A percentile compares a stretch with the other conserved stretches of the same genome.
Evolutionary conservation across 768 basidiomycete species (phyloP).

Genomic region (Lyophyllum shimeji): DNA sequence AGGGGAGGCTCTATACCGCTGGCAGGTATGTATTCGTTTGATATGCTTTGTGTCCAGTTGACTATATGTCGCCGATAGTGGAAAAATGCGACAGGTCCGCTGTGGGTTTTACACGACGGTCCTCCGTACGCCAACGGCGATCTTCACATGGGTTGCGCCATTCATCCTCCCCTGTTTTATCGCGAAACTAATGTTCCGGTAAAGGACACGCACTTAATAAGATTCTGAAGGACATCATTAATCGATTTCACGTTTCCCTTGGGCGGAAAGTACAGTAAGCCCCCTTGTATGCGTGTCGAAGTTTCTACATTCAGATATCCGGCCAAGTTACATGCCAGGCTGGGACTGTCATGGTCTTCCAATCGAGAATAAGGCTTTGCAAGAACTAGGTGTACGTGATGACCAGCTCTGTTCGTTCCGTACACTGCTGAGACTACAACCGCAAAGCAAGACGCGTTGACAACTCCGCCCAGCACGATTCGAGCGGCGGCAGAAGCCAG

Average conservation of each 20-base stretch:
- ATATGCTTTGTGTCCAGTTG: not conserved
- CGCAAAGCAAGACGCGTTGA: slow-evolving; percentile 52
- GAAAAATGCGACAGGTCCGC: slow-evolving; percentile 60
- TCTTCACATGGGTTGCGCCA: slow-evolving; percentile 83
- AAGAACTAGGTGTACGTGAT: slow-evolving; percentile 62
- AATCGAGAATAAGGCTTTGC: slow-evolving; percentile 91
- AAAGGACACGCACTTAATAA: slow-evolving; percentile 96
- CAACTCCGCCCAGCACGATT: slow-evolving; percentile 59
- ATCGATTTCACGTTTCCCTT: slow-evolving; percentile 77
- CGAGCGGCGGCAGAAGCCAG: slow-evolving; percentile 70
- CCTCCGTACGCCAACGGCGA: slow-evolving; percentile 98
- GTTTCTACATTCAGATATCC: slow-evolving; percentile 3
- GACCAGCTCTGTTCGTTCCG: not conserved
- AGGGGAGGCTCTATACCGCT: slow-evolving; percentile 71
- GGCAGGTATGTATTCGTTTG: slow-evolving; percentile 57
- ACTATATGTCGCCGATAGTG: slow-evolving; percentile 39
- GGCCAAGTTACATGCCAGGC: slow-evolving; percentile 83
- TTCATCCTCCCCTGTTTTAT: not conserved
- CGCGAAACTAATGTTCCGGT: not conserved
- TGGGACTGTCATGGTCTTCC: slow-evolving; percentile 99
- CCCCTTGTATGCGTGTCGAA: not conserved
- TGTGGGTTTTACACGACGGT: slow-evolving; percentile 92
- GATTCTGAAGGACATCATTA: slow-evolving; percentile 93
- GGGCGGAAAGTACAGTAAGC: slow-evolving; percentile 83
- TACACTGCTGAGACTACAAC: not conserved